Percentiles rank a stretch among this genome's conserved stretches.
Evolutionary conservation across 2,329 filamentous ascomycete species (phyloP).

Genomic region (Exophiala calicioides): DNA sequence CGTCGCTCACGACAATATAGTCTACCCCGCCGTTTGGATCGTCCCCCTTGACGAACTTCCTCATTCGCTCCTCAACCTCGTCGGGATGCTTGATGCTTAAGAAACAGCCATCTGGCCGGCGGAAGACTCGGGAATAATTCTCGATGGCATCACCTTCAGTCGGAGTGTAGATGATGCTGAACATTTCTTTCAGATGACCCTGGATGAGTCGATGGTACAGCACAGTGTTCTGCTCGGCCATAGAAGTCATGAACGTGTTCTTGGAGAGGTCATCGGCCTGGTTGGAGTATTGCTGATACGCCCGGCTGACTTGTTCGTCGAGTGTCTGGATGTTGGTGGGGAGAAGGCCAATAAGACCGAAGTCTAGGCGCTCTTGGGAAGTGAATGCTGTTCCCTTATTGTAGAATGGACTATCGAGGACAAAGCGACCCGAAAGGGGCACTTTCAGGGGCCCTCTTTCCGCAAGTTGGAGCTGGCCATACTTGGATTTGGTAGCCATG

Average conservation of each 20-base stretch:
- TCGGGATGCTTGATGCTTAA: constrained; percentile 71
- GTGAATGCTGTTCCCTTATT: constrained; percentile 85
- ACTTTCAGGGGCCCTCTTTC: constrained; percentile 36
- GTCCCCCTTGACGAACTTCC: constrained; percentile 56
- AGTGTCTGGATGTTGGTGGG: constrained; percentile 72
- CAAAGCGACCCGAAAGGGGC: constrained; percentile 46
- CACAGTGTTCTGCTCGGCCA: constrained; percentile 84
- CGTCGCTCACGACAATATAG: constrained; percentile 83
- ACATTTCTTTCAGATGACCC: constrained; percentile 82
- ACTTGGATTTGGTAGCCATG: constrained; percentile 27
- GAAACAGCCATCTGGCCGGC: constrained; percentile 78
- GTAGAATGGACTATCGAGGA: constrained; percentile 67
- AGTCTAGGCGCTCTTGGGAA: constrained; percentile 65
- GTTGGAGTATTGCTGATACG: constrained; percentile 75
- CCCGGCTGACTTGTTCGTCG: constrained; percentile 72
- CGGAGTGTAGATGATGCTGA: constrained; percentile 85
- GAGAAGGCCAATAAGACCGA: constrained; percentile 71
- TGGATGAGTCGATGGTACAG: constrained; percentile 74
- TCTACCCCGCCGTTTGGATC: constrained; percentile 57
- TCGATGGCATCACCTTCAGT: constrained; percentile 82
- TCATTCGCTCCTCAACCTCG: constrained; percentile 55
- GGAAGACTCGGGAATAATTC: constrained; percentile 76
- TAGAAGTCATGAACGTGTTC: constrained; percentile 82
- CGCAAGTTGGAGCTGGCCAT: constrained; percentile 37
- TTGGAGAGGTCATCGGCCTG: constrained; percentile 68